Percentiles rank a stretch among this genome's conserved stretches.
phyloP scores from a whole-genome alignment of 108 stramenopile genomes.

The Nannochloropsis oceanica region DNA sequence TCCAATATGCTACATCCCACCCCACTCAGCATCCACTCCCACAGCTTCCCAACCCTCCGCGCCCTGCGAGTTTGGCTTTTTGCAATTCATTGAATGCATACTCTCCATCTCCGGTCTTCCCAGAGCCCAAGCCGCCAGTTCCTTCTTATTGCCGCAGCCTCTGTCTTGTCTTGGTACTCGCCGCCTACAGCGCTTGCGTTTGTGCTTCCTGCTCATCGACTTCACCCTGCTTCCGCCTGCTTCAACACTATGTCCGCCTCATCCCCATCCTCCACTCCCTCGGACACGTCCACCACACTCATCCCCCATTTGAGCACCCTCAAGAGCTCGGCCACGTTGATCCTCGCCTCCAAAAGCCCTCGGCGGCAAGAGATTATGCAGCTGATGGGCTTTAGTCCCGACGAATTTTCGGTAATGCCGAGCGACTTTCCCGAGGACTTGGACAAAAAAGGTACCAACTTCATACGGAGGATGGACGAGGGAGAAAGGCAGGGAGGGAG shows the following conservation, averaged over 20 bases:
- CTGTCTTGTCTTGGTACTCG: not conserved
- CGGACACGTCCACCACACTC: not conserved
- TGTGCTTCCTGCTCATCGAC: too few species aligned
- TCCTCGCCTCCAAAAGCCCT: slow-evolving; percentile 24
- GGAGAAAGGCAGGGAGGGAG: too few species aligned
- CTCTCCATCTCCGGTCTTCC: too few species aligned
- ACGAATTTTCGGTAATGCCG: slow-evolving; percentile 9
- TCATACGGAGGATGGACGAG: too few species aligned
- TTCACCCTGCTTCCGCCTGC: too few species aligned
- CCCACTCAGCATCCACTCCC: too few species aligned
- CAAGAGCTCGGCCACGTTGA: not conserved
- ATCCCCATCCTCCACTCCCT: not conserved
- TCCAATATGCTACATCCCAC: too few species aligned
- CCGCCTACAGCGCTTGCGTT: too few species aligned
- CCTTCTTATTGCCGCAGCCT: not conserved
- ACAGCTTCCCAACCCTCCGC: too few species aligned
- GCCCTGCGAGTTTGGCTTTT: too few species aligned
- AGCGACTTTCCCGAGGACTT: slow-evolving; percentile 35
- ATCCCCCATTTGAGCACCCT: not conserved
- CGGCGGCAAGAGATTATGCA: slow-evolving; percentile 18
- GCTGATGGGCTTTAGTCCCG: slow-evolving; percentile 11
- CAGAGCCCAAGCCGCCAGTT: not conserved
- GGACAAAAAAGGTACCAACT: slow-evolving; percentile 1
- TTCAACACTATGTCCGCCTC: too few species aligned
- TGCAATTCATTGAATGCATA: too few species aligned